Evolutionary conservation across 441 rosid species (phyloP), one percentile per base, ranked within the genome.

Genomic region (Breynia disticha): DNA sequence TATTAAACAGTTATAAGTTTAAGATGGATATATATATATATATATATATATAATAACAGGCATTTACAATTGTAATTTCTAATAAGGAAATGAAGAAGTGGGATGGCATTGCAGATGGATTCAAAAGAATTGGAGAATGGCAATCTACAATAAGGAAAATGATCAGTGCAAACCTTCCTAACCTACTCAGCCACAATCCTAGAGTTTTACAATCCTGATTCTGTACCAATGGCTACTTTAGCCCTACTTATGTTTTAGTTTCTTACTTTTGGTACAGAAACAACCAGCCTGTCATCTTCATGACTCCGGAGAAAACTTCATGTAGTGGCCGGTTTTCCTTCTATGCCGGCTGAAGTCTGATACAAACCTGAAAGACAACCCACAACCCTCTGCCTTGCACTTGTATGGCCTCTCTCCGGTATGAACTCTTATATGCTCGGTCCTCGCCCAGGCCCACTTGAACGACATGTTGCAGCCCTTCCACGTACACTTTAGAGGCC

Each of bases 381-480:
- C 94, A 24, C 97, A 93, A 11, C 78, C 93, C 19, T 81, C 86
- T 0, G 84, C 80, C 76, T 83, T 79, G 70, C 99, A 89, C 54
- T 70, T 63, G 77, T 89, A 86, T 0, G 99, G 99, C 59, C 87
- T 79, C 69, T 86, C 99, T 15, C 97, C 99, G 0, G 96, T 94
- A 70, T 94, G 99, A 62, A 94, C 81, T 50, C 99, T 73, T 57
- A 89, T 74, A 70, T 94, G 99, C 77, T 94, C 99, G 0, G 95
- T 94, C 79, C 99, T 83, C 16, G 99, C 99, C 99, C 99, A 93
- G 10, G 90, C 95, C 99, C 99, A 93, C 77, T 93, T 88, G 78
- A 93, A 93, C 5, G 90, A 72, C 96, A 80, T 81, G 16, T 75
- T 45, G 61, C 99, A 93, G 19, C 84, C 99, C 66, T 89, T 62